Conservation (phyloP, 495 filamentous ascomycete genomes). For the Penicillium paxilli region DNA sequence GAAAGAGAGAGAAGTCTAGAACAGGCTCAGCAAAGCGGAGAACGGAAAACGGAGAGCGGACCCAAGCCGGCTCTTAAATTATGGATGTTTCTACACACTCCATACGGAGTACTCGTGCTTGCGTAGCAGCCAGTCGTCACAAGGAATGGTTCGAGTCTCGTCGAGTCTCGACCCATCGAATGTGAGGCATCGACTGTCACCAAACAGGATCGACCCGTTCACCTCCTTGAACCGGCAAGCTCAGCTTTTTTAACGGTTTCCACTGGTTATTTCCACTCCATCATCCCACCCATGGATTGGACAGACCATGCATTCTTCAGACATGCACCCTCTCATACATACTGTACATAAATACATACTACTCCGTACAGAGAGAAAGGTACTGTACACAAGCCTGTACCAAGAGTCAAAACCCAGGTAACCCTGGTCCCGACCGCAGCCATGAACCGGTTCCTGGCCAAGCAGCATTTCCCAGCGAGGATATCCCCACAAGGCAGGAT, state of each 20-base stretch:
- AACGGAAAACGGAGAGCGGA: no score
- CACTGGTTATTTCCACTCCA: no score
- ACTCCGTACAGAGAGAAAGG: no score
- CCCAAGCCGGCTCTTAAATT: not conserved
- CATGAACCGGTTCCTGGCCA: constrained; percentile 6
- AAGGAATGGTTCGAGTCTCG: no score
- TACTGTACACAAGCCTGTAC: not conserved
- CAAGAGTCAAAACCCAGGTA: not conserved
- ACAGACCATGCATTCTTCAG: no score
- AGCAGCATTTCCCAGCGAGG: not conserved
- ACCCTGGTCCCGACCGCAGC: not conserved
- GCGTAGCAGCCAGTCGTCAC: no score
- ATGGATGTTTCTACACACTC: not conserved
- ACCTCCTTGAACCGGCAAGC: not conserved
- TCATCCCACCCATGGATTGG: no score
- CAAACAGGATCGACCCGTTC: not conserved
- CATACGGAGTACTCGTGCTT: no score
- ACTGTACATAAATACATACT: no score
- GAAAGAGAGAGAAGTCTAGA: constrained; percentile 8
- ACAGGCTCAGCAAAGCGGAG: not conserved
- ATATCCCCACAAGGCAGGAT: constrained; percentile 3
- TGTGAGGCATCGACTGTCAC: constrained; percentile 1
- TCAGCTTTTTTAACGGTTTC: not conserved
- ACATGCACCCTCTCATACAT: no score
- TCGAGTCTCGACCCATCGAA: not conserved